phyloP scores from a whole-genome alignment of 2,329 filamentous ascomycete genomes.

The Botrytis galanthina region DNA sequence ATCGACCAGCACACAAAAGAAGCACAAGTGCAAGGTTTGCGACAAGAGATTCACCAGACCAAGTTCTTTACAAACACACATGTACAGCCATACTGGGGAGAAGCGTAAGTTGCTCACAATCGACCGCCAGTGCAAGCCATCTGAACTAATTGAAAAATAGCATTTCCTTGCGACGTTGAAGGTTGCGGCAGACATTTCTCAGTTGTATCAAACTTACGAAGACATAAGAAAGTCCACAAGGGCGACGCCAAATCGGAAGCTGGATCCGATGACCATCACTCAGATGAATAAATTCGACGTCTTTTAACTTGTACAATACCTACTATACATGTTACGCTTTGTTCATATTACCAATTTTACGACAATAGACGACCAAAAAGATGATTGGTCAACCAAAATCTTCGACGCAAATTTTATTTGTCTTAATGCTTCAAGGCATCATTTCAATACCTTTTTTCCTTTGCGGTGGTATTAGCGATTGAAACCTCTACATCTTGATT shows the following conservation, averaged over 20 bases:
- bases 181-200: constrained; percentile 96
- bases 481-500: neutral
- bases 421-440: neutral
- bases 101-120: constrained; percentile 69
- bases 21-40: constrained; percentile 99
- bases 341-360: constrained; percentile 16
- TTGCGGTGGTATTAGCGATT: neutral
- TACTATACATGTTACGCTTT: neutral
- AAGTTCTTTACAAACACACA: constrained; percentile 92
- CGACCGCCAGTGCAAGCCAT: neutral
- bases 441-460: constrained; percentile 9
- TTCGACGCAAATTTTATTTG: neutral
- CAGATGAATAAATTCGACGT: constrained; percentile 45
- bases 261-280: constrained; percentile 59
- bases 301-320: constrained; percentile 14
- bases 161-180: constrained; percentile 90
- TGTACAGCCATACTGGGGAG: constrained; percentile 98
- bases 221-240: constrained; percentile 96
- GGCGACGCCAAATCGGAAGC: constrained; percentile 64
- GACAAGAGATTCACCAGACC: constrained; percentile 96
- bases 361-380: constrained; percentile 12
- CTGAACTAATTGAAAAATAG: constrained; percentile 46
- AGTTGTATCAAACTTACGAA: constrained; percentile 89
- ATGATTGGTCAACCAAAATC: constrained; percentile 4
- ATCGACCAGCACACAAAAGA: constrained; percentile 94